Base-by-base conservation (phyloP, 2,329 filamentous ascomycete species). In the Sporothrix schenckii region DNA sequence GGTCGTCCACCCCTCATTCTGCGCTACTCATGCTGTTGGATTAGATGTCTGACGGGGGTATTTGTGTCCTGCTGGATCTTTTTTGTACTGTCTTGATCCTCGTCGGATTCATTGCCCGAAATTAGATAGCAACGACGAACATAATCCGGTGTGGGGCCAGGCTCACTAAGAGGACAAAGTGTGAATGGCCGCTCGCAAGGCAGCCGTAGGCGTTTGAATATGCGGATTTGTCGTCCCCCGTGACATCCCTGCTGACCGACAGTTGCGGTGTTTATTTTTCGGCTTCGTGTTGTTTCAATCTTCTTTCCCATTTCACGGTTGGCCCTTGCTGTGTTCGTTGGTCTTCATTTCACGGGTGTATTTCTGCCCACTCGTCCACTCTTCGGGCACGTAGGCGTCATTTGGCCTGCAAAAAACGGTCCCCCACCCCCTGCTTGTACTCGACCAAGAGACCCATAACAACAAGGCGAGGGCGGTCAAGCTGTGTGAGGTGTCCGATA, bases 241-340 rank as follows among this genome's bases (percentile, higher is more conserved):
- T 50, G 66, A 58, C 11, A 5, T 16, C 50, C 34, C 49, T 67
- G 27, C 63, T 52, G 63, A 66, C 47, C 63, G 63, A 66, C 63
- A 66, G 7, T 39, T 50, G 63, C 19, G 63, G 27, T 21, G 24
- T 66, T 66, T 34, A 21, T 47, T 52, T 24, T 50, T 21, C 19
- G 9, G 16, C 34, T 52, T 52, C 27, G 27, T n/a, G 9, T 4
- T 13, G 21, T 10, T 66, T 49, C 41, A 50, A 21, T 24, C 44
- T 34, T 24, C 44, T n/a, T 50, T 27, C 7, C 34, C 13, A 21
- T 49, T 63, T 34, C 44, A 50, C 61, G 61, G 24, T 30, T 66
- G 61, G 61, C 13, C 16, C 16, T 30, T 14, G 24, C 21, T 16
- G 4, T 1, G 34, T 27, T 34, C n/a, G 24, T 65, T 65, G 44